Percentiles rank a stretch among this genome's conserved stretches.
Conservation (phyloP, 1,284 basidiomycete genomes). For the Rhodotorula sp. region DNA sequence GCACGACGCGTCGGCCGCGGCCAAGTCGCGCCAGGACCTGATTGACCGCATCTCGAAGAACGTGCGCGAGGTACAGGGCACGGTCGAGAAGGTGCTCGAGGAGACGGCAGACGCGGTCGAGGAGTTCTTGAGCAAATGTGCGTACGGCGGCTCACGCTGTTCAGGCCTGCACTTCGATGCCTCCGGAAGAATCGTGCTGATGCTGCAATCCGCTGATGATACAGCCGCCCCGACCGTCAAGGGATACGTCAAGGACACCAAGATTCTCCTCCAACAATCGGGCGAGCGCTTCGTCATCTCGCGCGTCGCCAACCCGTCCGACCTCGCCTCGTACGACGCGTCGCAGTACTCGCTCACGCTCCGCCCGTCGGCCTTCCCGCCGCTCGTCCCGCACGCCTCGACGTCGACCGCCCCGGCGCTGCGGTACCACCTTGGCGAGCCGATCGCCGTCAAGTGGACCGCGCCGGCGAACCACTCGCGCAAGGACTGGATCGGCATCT, state of each 20-base stretch:
- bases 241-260: constrained; percentile 76
- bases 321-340: constrained; percentile 75
- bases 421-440: constrained; percentile 85
- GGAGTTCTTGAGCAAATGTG: constrained; percentile 86
- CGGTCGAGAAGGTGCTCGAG: constrained; percentile 90
- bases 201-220: no score
- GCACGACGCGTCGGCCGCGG: not conserved
- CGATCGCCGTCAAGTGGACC: constrained; percentile 81
- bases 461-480: constrained; percentile 84
- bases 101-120: constrained; percentile 87
- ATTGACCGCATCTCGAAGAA: constrained; percentile 70
- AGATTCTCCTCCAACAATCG: constrained; percentile 84
- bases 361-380: constrained; percentile 55
- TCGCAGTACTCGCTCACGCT: constrained; percentile 73
- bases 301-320: constrained; percentile 69
- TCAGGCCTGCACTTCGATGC: no score
- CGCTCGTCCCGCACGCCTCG: constrained; percentile 49
- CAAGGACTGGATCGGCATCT: constrained; percentile 94
- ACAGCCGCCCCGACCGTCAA: constrained; percentile 45
- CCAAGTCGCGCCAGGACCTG: constrained; percentile 50
- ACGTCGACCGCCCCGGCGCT: constrained; percentile 51
- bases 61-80: constrained; percentile 85
- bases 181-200: no score
- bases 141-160: not conserved
- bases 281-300: constrained; percentile 84